Percentiles rank a stretch among this genome's conserved stretches.
Evolutionary conservation across 352 stramenopile genomes (phyloP).

Genomic region (Poterioochromonas sp.): DNA sequence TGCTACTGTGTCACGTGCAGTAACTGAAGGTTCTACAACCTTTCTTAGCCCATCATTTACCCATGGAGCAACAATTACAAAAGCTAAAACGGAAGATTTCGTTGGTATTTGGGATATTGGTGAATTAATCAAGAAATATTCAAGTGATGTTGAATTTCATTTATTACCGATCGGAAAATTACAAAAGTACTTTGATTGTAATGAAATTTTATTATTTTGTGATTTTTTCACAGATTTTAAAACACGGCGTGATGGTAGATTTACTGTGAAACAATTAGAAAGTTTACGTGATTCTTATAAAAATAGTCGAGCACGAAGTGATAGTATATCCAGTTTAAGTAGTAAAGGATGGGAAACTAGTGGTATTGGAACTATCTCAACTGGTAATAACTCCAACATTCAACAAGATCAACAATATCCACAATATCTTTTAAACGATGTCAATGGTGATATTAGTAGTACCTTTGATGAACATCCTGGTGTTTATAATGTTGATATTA

Average conservation of each 20-base stretch:
- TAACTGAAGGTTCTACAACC: neutral
- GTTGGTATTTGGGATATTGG: conserved; percentile 16
- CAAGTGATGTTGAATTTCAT: conserved; percentile 26
- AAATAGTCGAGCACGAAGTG: conserved; percentile 2
- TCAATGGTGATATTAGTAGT: neutral
- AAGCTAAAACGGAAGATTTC: conserved; percentile 21
- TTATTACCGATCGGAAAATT: conserved; percentile 1
- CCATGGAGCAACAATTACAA: neutral
- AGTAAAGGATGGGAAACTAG: neutral
- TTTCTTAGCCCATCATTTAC: neutral
- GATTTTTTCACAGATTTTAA: conserved; percentile 28
- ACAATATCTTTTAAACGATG: neutral
- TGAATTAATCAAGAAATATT: conserved; percentile 13
- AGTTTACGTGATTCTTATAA: neutral
- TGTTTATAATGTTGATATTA: conserved; percentile 15
- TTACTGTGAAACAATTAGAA: conserved; percentile 21
- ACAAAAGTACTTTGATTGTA: conserved; percentile 8
- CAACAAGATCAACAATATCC: neutral
- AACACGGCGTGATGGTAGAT: neutral
- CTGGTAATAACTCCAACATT: no score
- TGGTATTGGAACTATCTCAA: neutral
- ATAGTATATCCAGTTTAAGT: neutral
- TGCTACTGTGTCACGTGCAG: neutral
- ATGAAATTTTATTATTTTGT: conserved; percentile 21
- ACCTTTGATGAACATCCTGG: neutral